Conservation (phyloP, 768 basidiomycete genomes). For the Dendrothele bispora region DNA sequence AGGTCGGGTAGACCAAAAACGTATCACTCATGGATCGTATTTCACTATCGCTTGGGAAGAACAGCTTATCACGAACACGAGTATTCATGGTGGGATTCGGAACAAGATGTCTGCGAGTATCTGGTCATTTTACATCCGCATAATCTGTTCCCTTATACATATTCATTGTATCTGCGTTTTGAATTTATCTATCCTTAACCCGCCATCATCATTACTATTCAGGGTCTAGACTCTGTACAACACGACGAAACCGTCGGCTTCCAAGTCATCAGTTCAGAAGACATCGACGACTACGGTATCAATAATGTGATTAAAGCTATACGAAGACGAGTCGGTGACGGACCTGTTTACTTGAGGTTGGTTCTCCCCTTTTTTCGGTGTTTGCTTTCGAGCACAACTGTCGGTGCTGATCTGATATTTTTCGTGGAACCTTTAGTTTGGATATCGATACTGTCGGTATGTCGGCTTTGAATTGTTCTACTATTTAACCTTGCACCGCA, state of each 20-base stretch:
- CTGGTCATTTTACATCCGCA: too few relatives aligned
- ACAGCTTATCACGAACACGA: constrained; percentile 57
- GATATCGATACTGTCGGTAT: constrained; percentile 65
- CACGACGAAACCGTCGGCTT: constrained; percentile 62
- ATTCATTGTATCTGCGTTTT: constrained; percentile 12
- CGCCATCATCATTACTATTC: neutral
- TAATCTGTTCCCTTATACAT: constrained; percentile 4
- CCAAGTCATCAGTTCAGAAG: constrained; percentile 58
- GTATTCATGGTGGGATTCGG: constrained; percentile 71
- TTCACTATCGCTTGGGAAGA: constrained; percentile 64
- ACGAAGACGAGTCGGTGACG: constrained; percentile 53
- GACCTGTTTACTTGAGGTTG: constrained; percentile 62
- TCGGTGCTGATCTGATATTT: too few relatives aligned
- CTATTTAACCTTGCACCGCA: too few relatives aligned
- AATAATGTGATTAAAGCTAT: constrained; percentile 55
- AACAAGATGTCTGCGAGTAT: constrained; percentile 45
- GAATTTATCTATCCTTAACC: neutral
- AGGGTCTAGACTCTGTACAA: constrained; percentile 49
- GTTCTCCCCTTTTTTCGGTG: neutral
- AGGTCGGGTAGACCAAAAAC: constrained; percentile 43
- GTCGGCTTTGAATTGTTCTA: too few relatives aligned
- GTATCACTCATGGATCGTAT: constrained; percentile 67
- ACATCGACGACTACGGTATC: constrained; percentile 65
- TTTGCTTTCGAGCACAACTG: constrained; percentile 18
- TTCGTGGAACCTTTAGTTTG: constrained; percentile 40